Conservation (phyloP, 495 filamentous ascomycete species). For the Xylaria longipes region DNA sequence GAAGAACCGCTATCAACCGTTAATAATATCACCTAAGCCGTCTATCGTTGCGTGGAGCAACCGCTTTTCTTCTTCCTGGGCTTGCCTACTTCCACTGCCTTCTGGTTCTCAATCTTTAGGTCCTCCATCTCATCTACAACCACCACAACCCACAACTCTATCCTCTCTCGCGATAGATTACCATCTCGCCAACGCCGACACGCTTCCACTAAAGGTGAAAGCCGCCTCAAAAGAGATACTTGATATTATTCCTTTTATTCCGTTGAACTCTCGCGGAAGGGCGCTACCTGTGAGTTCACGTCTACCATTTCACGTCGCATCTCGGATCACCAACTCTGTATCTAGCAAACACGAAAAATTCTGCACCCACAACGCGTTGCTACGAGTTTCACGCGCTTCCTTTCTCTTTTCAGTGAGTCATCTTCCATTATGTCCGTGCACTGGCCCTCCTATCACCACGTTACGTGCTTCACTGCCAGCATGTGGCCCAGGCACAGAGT, state of each 20-base stretch:
- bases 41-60: neutral
- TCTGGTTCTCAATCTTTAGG: neutral
- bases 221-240: neutral
- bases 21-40: neutral
- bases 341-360: neutral
- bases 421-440: neutral
- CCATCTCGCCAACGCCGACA: neutral
- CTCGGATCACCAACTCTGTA: neutral
- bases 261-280: neutral
- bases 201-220: neutral
- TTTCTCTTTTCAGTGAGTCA: neutral
- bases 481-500: neutral
- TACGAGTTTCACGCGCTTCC: neutral
- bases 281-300: neutral
- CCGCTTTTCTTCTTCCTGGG: neutral
- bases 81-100: neutral
- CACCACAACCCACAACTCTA: neutral
- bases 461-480: neutral
- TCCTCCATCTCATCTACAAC: neutral
- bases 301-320: neutral
- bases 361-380: neutral
- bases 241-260: neutral
- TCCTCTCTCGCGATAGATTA: neutral
- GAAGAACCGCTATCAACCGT: neutral
- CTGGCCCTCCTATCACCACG: neutral